These are phyloP conservation scores for Cyanidioschyzon merolae DNA, from an alignment of 23 red algal genomes.

Conservation along the genomic window DNA sequence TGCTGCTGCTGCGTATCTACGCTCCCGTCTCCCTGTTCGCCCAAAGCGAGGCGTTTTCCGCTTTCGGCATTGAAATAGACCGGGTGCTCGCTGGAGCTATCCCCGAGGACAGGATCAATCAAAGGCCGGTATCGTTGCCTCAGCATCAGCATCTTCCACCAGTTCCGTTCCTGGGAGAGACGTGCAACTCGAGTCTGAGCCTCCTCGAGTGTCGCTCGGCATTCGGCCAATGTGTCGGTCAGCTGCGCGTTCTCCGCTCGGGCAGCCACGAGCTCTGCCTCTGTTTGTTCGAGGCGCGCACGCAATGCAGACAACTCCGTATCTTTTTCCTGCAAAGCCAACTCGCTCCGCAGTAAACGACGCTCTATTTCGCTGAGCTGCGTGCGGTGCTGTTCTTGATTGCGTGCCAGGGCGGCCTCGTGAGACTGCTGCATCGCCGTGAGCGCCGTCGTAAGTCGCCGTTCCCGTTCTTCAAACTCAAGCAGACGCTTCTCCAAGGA, in stretches of 20 bases:
- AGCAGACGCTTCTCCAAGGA: neutral
- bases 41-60: too few relatives aligned
- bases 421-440: neutral
- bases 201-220: neutral
- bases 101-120: neutral
- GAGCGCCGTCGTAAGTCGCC: neutral
- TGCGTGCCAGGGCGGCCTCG: neutral
- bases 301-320: neutral
- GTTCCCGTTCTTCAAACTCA: neutral
- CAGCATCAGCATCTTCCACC: conserved; percentile 1
- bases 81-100: neutral
- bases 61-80: neutral
- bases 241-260: neutral
- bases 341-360: neutral
- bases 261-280: neutral
- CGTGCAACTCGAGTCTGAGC: neutral
- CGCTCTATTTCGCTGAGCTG: neutral
- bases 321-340: neutral
- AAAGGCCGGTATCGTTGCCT: neutral
- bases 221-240: neutral
- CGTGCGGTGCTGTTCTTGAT: neutral
- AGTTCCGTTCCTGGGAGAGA: neutral
- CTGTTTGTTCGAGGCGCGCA: neutral
- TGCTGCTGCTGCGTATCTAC: neutral
- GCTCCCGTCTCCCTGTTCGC: neutral